These are phyloP conservation scores for Takakia lepidozioides DNA, from an alignment of 225 moss, liverwort and hornwort genomes.

Conservation along the genomic window DNA sequence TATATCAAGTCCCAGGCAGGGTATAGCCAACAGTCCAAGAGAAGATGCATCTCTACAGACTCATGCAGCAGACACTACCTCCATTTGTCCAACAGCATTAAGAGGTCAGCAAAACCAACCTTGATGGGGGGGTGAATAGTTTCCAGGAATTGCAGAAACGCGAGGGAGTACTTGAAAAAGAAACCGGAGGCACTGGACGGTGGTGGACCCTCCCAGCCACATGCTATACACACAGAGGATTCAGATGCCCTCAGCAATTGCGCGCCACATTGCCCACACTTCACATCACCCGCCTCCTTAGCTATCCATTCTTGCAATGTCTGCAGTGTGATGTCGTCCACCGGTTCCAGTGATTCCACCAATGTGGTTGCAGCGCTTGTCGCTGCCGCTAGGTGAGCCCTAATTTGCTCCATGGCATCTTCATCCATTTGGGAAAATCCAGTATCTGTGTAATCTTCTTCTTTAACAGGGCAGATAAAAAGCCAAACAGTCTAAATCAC, in stretches of 20 bases:
- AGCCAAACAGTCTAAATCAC: too few relatives aligned
- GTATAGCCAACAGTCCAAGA: too few relatives aligned
- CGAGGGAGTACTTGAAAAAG: slow-evolving; percentile 45
- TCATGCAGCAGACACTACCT: too few relatives aligned
- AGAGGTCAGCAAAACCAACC: too few relatives aligned
- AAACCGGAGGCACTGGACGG: slow-evolving; percentile 19
- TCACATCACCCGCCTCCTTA: slow-evolving; percentile 20
- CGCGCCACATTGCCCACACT: slow-evolving; percentile 36
- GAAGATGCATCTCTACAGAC: too few relatives aligned
- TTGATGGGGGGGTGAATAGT: slow-evolving; percentile 44
- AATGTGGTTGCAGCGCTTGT: slow-evolving; percentile 42
- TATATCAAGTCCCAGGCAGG: too few relatives aligned
- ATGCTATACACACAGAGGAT: slow-evolving; percentile 36
- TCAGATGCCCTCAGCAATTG: slow-evolving; percentile 36
- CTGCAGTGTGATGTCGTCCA: slow-evolving; percentile 26
- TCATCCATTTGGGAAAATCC: slow-evolving; percentile 22
- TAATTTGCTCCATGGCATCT: slow-evolving; percentile 39
- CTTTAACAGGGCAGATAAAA: too few relatives aligned
- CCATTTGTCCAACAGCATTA: too few relatives aligned
- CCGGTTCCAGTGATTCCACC: slow-evolving; percentile 34
- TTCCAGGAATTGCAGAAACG: slow-evolving; percentile 56
- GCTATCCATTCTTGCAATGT: slow-evolving; percentile 39
- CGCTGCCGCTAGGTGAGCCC: slow-evolving; percentile 39
- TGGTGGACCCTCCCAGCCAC: slow-evolving; percentile 25
- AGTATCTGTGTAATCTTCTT: too few relatives aligned